Conservation (phyloP, 306 rosid species). For the Cucurbita pepo region DNA sequence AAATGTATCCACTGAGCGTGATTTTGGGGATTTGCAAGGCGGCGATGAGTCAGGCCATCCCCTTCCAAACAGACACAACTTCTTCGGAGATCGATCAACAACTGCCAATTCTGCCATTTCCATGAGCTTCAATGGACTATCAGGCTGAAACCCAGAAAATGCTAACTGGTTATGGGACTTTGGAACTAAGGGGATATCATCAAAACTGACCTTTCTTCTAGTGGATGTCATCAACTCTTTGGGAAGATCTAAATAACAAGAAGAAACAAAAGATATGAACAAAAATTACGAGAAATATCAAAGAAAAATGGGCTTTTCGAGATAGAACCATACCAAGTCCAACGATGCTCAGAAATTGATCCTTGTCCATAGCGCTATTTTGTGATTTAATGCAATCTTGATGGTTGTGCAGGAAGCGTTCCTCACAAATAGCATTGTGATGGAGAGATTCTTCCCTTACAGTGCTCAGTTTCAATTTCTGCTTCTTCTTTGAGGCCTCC, state of each 20-base stretch:
- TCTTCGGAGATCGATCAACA: constrained; percentile 10
- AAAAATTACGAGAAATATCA: not conserved
- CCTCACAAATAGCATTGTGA: constrained; percentile 27
- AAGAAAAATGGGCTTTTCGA: not conserved
- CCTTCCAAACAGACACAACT: constrained; percentile 1
- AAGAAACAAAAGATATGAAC: not conserved
- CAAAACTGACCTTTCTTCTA: constrained; percentile 18
- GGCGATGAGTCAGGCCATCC: constrained; percentile 7
- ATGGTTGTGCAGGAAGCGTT: constrained; percentile 34
- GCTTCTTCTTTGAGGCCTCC: too few species aligned
- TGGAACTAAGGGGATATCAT: not conserved
- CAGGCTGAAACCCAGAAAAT: constrained; percentile 14
- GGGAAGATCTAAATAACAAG: constrained; percentile 19
- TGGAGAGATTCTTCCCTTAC: not conserved
- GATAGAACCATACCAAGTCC: constrained; percentile 22
- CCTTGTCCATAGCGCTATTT: constrained; percentile 6
- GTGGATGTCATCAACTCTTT: constrained; percentile 11
- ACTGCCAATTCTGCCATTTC: constrained; percentile 23
- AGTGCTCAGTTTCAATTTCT: too few species aligned
- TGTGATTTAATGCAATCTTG: constrained; percentile 35
- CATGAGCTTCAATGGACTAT: constrained; percentile 11
- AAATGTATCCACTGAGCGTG: constrained; percentile 4
- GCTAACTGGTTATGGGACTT: not conserved
- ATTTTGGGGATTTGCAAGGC: constrained; percentile 26
- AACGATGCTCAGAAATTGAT: constrained; percentile 22